phyloP scores from a whole-genome alignment of 257 asterid genomes.

The Nicotiana benthamiana region DNA sequence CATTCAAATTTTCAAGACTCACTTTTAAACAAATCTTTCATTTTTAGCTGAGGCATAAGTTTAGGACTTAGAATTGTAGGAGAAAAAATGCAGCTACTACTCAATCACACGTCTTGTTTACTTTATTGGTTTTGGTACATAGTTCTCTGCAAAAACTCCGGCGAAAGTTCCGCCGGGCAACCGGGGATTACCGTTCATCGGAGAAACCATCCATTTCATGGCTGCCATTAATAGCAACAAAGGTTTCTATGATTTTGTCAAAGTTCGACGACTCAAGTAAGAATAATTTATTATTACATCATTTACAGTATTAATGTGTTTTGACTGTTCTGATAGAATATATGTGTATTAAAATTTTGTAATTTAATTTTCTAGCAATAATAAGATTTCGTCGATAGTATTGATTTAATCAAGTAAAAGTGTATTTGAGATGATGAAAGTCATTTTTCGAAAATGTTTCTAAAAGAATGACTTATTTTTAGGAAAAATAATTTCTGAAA shows the following conservation, averaged over 20 bases:
- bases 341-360: too few species aligned
- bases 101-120: background rate
- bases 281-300: background rate
- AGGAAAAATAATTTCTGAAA: too few species aligned
- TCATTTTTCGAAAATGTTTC: too few species aligned
- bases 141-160: background rate
- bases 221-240: conserved; percentile 1
- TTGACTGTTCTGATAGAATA: too few species aligned
- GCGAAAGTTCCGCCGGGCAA: background rate
- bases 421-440: too few species aligned
- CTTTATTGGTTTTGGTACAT: background rate
- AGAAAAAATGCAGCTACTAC: background rate
- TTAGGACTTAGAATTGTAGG: background rate
- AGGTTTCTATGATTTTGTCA: background rate
- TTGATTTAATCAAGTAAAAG: too few species aligned
- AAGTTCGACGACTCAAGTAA: background rate
- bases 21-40: background rate
- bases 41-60: background rate
- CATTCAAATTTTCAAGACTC: too few species aligned
- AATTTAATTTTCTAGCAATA: too few species aligned
- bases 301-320: background rate
- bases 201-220: conserved; percentile 4
- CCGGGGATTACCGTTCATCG: background rate
- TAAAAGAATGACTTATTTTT: too few species aligned
- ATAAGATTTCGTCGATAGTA: too few species aligned